These are phyloP conservation scores for Psidium guajava DNA, from an alignment of 345 rosid genomes.

Conservation along the genomic window DNA sequence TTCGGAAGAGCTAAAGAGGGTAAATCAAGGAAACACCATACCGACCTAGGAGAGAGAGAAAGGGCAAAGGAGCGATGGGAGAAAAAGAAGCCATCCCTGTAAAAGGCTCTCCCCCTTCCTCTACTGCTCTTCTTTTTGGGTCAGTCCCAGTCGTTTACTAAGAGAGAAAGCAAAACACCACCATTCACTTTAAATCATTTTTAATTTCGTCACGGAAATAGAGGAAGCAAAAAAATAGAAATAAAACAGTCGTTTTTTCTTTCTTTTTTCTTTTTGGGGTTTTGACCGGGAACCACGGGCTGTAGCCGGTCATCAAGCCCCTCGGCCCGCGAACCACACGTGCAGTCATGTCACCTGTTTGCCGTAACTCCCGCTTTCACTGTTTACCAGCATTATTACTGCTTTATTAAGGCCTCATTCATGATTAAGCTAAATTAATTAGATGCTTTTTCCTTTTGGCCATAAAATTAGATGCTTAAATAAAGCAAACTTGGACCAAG, in stretches of 20 bases:
- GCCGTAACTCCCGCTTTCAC: not conserved
- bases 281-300: slow-evolving; percentile 6
- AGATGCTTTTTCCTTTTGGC: not conserved
- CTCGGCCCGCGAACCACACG: slow-evolving; percentile 3
- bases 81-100: not conserved
- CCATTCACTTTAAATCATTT: not conserved
- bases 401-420: not conserved
- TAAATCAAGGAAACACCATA: not conserved
- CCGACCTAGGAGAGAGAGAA: not conserved
- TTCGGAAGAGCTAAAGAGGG: not conserved
- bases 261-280: not conserved
- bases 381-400: not conserved
- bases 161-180: not conserved
- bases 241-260: not conserved
- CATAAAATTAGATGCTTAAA: not conserved
- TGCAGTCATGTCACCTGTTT: slow-evolving; percentile 8
- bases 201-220: not conserved
- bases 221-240: not conserved
- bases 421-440: not conserved
- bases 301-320: not conserved
- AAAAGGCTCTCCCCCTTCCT: not conserved
- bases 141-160: not conserved
- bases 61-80: not conserved
- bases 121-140: slow-evolving; percentile 1
- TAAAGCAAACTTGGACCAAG: not conserved